Evolutionary conservation across 768 basidiomycete genomes (phyloP).

Genomic region (Pulveroboletus sp.): DNA sequence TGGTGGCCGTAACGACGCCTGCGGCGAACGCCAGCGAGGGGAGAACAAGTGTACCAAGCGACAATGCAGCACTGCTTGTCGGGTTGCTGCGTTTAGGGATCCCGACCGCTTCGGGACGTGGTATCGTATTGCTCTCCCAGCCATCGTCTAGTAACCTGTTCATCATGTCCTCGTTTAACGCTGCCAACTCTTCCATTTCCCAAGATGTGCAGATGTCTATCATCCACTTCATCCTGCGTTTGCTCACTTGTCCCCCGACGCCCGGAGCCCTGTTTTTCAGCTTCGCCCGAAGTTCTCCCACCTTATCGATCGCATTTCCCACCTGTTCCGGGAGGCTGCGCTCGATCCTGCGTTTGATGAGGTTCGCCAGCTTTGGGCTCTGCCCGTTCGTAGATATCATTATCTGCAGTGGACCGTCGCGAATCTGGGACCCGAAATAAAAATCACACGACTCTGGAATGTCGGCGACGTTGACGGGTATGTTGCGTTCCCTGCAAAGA

Average conservation of each 20-base stretch:
- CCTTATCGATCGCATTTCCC: slow-evolving; percentile 74
- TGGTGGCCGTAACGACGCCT: slow-evolving; percentile 40
- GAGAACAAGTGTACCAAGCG: slow-evolving; percentile 22
- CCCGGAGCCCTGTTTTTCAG: slow-evolving; percentile 82
- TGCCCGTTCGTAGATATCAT: slow-evolving; percentile 96
- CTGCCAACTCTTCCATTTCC: slow-evolving; percentile 77
- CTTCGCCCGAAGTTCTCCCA: slow-evolving; percentile 69
- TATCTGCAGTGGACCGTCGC: slow-evolving; percentile 87
- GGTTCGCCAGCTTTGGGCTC: slow-evolving; percentile 85
- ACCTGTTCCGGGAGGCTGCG: slow-evolving; percentile 64
- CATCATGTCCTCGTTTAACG: slow-evolving; percentile 66
- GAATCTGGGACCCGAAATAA: slow-evolving; percentile 94
- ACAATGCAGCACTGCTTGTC: slow-evolving; percentile 1
- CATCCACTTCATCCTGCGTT: slow-evolving; percentile 92
- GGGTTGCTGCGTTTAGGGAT: slow-evolving; percentile 9
- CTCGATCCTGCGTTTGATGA: slow-evolving; percentile 72
- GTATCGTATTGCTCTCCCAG: slow-evolving; percentile 69
- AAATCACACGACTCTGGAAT: slow-evolving; percentile 96
- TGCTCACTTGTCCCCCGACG: slow-evolving; percentile 73
- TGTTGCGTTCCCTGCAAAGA: slow-evolving; percentile 60
- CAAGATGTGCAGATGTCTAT: slow-evolving; percentile 80
- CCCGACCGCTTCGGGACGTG: slow-evolving; percentile 42
- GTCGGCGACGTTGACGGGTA: slow-evolving; percentile 96
- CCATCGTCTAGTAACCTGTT: slow-evolving; percentile 72
- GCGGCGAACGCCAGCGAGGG: slow-evolving; percentile 38